Evolutionary conservation across 2,329 filamentous ascomycete species (phyloP).

Genomic region (Paracoccidioides lutzii): DNA sequence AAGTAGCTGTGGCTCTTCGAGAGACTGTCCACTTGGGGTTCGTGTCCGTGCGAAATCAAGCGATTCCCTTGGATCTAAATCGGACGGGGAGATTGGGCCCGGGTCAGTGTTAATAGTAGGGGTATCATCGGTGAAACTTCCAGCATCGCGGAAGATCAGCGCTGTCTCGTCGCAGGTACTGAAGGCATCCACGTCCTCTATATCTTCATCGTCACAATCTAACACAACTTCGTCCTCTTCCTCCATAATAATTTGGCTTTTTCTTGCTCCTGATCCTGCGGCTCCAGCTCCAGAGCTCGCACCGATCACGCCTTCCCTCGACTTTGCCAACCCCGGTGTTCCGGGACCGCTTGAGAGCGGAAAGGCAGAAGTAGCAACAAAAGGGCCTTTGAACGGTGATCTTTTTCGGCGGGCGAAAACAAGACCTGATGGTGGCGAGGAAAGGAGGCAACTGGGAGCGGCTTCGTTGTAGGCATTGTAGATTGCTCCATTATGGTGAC

Average conservation of each 20-base stretch:
- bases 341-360: conserved; percentile 21
- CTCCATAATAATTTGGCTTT: conserved; percentile 34
- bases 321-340: conserved; percentile 21
- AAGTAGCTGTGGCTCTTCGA: conserved; percentile 8
- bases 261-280: conserved; percentile 21
- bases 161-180: conserved; percentile 19
- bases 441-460: conserved; percentile 23
- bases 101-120: conserved; percentile 6
- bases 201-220: conserved; percentile 20
- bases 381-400: conserved; percentile 34
- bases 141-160: conserved; percentile 8
- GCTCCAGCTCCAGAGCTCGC: conserved; percentile 10
- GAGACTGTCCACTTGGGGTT: neutral
- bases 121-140: conserved; percentile 14
- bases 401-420: conserved; percentile 36
- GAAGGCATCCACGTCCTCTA: conserved; percentile 32
- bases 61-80: neutral
- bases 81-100: neutral
- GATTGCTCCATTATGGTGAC: conserved; percentile 17
- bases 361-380: conserved; percentile 28
- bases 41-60: neutral
- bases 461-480: conserved; percentile 27
- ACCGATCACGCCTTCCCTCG: conserved; percentile 18
- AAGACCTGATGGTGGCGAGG: conserved; percentile 30
- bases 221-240: conserved; percentile 25